Conservation (phyloP, 345 rosid genomes). For the Eutrema japonicum region DNA sequence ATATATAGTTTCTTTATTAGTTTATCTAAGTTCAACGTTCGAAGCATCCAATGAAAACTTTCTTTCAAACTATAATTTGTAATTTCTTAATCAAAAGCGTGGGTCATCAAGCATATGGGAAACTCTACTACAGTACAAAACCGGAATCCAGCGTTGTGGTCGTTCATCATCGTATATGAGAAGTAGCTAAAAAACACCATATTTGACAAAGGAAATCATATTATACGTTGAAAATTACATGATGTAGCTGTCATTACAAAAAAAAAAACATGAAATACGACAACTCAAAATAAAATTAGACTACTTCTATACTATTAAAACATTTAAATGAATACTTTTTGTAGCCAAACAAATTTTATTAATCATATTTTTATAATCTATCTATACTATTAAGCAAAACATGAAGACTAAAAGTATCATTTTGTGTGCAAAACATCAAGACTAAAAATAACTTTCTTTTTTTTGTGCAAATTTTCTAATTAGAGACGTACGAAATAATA, state of each 20-base stretch:
- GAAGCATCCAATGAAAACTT: constrained; percentile 34
- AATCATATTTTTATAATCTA: no score
- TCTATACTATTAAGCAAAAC: no score
- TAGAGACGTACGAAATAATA: constrained; percentile 7
- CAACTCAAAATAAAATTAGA: no score
- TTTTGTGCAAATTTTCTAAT: background rate
- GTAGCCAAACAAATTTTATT: no score
- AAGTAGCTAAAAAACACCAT: constrained; percentile 15
- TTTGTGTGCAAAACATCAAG: background rate
- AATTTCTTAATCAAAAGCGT: constrained; percentile 2
- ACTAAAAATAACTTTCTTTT: background rate
- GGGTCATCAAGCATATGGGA: constrained; percentile 17
- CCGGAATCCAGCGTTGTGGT: constrained; percentile 3
- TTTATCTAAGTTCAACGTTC: constrained; percentile 26
- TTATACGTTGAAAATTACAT: background rate
- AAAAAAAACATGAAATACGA: no score
- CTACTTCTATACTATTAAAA: no score
- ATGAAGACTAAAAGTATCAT: background rate
- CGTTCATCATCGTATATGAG: constrained; percentile 10
- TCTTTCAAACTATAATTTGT: constrained; percentile 5
- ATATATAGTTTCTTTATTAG: constrained; percentile 5
- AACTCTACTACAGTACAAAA: constrained; percentile 24
- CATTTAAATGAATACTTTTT: no score
- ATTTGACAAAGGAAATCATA: background rate
- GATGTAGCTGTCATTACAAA: background rate